Percentiles rank a stretch among this genome's conserved stretches.
Evolutionary conservation across 768 basidiomycete genomes (phyloP).

Genomic region (Rhodotorula taiwanensis): DNA sequence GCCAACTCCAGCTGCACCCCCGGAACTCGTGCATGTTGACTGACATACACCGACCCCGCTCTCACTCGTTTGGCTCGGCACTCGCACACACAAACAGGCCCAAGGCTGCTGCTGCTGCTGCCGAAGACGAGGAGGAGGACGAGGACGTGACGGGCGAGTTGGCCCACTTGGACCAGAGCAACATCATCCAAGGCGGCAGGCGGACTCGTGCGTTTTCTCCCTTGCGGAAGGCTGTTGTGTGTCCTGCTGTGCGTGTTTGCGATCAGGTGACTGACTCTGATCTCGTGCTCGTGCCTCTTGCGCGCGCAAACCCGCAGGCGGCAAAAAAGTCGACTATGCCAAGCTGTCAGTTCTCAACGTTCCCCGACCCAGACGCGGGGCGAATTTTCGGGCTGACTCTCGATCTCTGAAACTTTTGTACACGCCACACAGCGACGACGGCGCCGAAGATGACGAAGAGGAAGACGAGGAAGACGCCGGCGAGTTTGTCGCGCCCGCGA

Average conservation of each 20-base stretch:
- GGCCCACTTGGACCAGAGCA: conserved; percentile 24
- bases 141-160: conserved; percentile 32
- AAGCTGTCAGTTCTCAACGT: not conserved
- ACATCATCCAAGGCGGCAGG: conserved; percentile 29
- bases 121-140: conserved; percentile 10
- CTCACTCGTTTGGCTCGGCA: too few species aligned
- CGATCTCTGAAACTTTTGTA: not conserved
- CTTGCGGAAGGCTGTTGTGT: not conserved
- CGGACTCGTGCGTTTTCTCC: conserved; percentile 19
- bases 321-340: conserved; percentile 33
- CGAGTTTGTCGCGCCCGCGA: not conserved
- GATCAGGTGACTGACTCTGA: not conserved
- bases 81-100: too few species aligned
- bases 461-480: conserved; percentile 4
- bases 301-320: not conserved
- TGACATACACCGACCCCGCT: too few species aligned
- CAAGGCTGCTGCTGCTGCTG: too few species aligned
- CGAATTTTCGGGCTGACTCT: conserved; percentile 1
- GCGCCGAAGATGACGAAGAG: not conserved
- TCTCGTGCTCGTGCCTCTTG: too few species aligned
- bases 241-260: too few species aligned
- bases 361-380: conserved; percentile 7
- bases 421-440: not conserved
- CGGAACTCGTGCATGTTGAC: too few species aligned
- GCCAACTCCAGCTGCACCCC: too few species aligned